These are phyloP conservation scores for Solanum aculeatissimum DNA, from an alignment of 305 asterid genomes.

Conservation along the genomic window DNA sequence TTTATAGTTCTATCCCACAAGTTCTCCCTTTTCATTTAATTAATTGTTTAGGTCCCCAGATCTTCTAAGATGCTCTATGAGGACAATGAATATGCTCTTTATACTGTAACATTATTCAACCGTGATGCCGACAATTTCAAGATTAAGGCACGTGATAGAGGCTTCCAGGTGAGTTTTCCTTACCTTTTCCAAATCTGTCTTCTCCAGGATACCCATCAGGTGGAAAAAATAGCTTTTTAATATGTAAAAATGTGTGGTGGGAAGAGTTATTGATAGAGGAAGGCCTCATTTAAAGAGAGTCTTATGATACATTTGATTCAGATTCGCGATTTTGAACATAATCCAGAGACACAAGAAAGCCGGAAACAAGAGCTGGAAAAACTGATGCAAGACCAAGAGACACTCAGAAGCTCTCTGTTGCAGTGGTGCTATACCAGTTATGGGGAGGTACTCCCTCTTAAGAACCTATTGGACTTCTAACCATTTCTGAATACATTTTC, in stretches of 20 bases:
- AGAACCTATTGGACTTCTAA: background rate
- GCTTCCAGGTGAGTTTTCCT: constrained; percentile 61
- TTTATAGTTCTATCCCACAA: constrained; percentile 1
- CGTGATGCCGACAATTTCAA: constrained; percentile 98
- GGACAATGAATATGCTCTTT: constrained; percentile 90
- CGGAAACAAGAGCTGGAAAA: constrained; percentile 86
- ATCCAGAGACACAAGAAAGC: constrained; percentile 79
- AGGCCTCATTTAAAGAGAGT: background rate
- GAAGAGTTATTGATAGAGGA: constrained; percentile 4
- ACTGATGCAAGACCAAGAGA: constrained; percentile 74
- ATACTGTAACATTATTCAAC: constrained; percentile 72
- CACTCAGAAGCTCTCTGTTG: constrained; percentile 67
- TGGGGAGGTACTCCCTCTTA: constrained; percentile 60
- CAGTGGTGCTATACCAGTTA: constrained; percentile 96
- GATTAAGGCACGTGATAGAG: constrained; percentile 81
- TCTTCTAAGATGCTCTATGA: constrained; percentile 90
- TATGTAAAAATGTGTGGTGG: background rate
- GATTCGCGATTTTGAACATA: constrained; percentile 86
- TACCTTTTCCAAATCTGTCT: background rate
- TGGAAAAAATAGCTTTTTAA: background rate
- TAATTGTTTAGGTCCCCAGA: constrained; percentile 83
- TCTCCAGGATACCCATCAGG: background rate
- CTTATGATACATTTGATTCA: constrained; percentile 21
- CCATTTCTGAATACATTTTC: background rate
- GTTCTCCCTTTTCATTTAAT: constrained; percentile 18